Conservation (phyloP, 805 yeast species). For the Kurtzmaniella cleridarum region DNA sequence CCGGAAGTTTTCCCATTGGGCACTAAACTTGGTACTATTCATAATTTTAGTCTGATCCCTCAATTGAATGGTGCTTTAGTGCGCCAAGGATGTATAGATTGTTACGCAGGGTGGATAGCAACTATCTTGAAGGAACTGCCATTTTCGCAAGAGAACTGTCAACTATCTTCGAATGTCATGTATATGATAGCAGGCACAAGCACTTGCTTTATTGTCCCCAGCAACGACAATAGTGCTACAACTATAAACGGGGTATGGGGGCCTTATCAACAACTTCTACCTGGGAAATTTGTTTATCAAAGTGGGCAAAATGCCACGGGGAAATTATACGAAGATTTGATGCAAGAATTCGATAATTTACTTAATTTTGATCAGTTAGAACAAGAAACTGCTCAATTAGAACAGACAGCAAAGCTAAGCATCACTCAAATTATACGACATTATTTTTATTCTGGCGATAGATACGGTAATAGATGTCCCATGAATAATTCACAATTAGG, state of each 20-base stretch:
- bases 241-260: conserved; percentile 54
- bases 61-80: conserved; percentile 11
- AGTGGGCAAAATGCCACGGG: conserved; percentile 62
- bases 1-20: too few relatives aligned
- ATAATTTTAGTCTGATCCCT: too few relatives aligned
- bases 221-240: conserved; percentile 11
- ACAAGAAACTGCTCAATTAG: conserved; percentile 15
- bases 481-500: conserved; percentile 44
- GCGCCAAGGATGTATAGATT: conserved; percentile 52
- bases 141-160: too few relatives aligned
- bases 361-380: conserved; percentile 15
- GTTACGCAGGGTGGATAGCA: conserved; percentile 52
- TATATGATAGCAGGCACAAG: conserved; percentile 61
- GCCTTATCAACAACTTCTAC: conserved; percentile 40
- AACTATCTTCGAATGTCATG: conserved; percentile 1
- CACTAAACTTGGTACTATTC: too few relatives aligned
- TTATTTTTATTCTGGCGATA: conserved; percentile 49
- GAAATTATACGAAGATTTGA: conserved; percentile 42
- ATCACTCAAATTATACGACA: conserved; percentile 24
- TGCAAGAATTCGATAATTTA: conserved; percentile 21
- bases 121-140: conserved; percentile 18
- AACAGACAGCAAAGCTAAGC: conserved; percentile 7
- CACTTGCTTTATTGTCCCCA: conserved; percentile 42
- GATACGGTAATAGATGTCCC: conserved; percentile 56
- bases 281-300: conserved; percentile 34